These are phyloP conservation scores for Hygrophoropsis aurantiaca DNA, from an alignment of 768 basidiomycete genomes.

Conservation along the genomic window DNA sequence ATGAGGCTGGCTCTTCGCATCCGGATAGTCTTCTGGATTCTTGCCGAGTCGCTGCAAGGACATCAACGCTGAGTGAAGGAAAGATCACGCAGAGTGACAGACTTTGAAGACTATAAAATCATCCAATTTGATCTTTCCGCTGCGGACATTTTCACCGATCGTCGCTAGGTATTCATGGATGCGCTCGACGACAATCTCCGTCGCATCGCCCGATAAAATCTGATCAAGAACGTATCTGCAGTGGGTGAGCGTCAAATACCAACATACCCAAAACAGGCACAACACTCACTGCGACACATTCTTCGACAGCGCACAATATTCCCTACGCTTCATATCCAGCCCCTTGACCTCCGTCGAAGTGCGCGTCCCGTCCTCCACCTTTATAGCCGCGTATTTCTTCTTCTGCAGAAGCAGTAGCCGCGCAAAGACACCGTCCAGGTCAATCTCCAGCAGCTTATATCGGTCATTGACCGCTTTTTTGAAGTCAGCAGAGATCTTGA, in stretches of 20 bases:
- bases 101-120: conserved; percentile 97
- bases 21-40: conserved; percentile 96
- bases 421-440: conserved; percentile 92
- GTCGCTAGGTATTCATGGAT: conserved; percentile 89
- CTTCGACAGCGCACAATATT: conserved; percentile 92
- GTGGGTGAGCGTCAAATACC: conserved; percentile 1
- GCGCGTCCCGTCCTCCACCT: conserved; percentile 80
- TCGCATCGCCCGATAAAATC: conserved; percentile 87
- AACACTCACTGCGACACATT: conserved; percentile 80
- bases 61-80: background rate
- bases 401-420: conserved; percentile 92
- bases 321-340: conserved; percentile 97
- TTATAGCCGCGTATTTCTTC: conserved; percentile 98
- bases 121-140: conserved; percentile 78
- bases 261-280: background rate
- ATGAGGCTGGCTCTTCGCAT: conserved; percentile 92
- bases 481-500: conserved; percentile 88
- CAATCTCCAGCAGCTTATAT: conserved; percentile 94
- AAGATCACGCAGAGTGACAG: conserved; percentile 5
- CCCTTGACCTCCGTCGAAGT: conserved; percentile 92
- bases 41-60: conserved; percentile 84
- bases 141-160: conserved; percentile 76
- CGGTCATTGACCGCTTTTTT: conserved; percentile 96
- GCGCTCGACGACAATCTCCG: conserved; percentile 84
- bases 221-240: conserved; percentile 86